phyloP scores from a whole-genome alignment of 805 yeast species.

The Yamadazyma sp. region DNA sequence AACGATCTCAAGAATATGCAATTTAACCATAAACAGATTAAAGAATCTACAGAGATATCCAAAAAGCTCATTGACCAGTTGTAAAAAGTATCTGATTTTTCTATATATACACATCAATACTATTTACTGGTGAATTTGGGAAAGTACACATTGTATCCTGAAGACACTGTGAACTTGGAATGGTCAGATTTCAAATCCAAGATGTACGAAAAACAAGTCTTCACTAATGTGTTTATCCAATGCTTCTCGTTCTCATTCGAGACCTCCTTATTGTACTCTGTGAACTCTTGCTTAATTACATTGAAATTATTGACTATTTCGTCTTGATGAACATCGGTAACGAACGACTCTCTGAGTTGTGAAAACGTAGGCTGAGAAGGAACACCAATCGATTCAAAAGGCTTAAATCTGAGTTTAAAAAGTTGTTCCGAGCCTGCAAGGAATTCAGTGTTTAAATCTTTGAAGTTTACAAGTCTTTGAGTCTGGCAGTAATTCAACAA shows the following conservation, averaged over 20 bases:
- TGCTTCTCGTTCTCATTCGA: slow-evolving; percentile 5
- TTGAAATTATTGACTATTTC: slow-evolving; percentile 7
- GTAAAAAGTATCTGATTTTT: neutral
- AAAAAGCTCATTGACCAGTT: slow-evolving; percentile 1
- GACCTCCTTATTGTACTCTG: neutral
- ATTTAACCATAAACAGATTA: slow-evolving; percentile 11
- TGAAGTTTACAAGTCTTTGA: slow-evolving; percentile 6
- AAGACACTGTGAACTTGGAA: neutral
- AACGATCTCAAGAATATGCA: slow-evolving; percentile 12
- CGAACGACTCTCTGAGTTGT: slow-evolving; percentile 7
- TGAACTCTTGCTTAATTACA: slow-evolving; percentile 5
- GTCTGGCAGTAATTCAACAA: slow-evolving; percentile 12
- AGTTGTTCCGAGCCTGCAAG: slow-evolving; percentile 12
- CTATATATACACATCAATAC: neutral
- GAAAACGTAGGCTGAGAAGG: slow-evolving; percentile 11
- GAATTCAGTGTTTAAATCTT: slow-evolving; percentile 5
- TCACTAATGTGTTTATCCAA: slow-evolving; percentile 11
- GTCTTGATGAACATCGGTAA: slow-evolving; percentile 2
- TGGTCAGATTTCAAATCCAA: slow-evolving; percentile 7
- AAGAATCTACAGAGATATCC: slow-evolving; percentile 8
- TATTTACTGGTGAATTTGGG: slow-evolving; percentile 11
- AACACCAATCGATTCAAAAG: slow-evolving; percentile 17
- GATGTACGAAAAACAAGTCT: slow-evolving; percentile 15
- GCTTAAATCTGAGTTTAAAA: slow-evolving; percentile 15
- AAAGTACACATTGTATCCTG: slow-evolving; percentile 14